Percentiles rank a stretch among this genome's conserved stretches.
Conservation (phyloP, 805 yeast species). For the Sungouiozyma ichnusensis region DNA sequence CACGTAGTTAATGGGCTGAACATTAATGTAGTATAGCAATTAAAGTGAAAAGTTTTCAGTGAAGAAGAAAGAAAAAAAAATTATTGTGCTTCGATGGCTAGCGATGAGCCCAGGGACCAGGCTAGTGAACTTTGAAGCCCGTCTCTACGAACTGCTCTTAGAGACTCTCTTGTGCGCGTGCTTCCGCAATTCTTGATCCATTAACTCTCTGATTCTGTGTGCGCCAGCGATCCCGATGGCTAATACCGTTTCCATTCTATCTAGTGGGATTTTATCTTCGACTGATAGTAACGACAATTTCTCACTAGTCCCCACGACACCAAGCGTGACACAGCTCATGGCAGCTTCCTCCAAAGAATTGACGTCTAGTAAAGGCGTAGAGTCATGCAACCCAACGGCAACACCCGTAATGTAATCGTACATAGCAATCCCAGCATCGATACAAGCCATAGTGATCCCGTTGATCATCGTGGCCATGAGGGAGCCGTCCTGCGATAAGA, state of each 20-base stretch:
- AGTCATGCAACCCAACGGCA: conserved; percentile 68
- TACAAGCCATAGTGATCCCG: conserved; percentile 77
- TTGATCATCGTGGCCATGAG: conserved; percentile 68
- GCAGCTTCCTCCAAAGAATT: conserved; percentile 77
- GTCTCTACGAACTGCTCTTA: not conserved
- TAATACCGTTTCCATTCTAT: conserved; percentile 61
- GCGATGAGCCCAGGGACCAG: too few species aligned
- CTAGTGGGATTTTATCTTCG: conserved; percentile 81
- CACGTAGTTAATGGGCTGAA: too few species aligned
- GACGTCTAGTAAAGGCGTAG: conserved; percentile 72
- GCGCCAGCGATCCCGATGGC: conserved; percentile 83
- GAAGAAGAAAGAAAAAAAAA: not conserved
- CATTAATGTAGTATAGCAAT: not conserved
- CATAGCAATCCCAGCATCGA: conserved; percentile 94
- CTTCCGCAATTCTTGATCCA: conserved; percentile 75
- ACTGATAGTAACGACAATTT: conserved; percentile 65
- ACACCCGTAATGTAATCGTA: conserved; percentile 80
- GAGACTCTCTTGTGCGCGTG: conserved; percentile 55
- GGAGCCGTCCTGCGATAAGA: conserved; percentile 87
- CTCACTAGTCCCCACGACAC: conserved; percentile 72
- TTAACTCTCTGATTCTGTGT: conserved; percentile 66
- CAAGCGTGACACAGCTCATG: conserved; percentile 70
- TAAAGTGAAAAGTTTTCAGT: not conserved
- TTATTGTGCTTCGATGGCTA: not conserved
- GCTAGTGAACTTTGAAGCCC: too few species aligned